Evolutionary conservation across 768 basidiomycete genomes (phyloP), one percentile per base, ranked within the genome.

Genomic region (Mycena galericulata): DNA sequence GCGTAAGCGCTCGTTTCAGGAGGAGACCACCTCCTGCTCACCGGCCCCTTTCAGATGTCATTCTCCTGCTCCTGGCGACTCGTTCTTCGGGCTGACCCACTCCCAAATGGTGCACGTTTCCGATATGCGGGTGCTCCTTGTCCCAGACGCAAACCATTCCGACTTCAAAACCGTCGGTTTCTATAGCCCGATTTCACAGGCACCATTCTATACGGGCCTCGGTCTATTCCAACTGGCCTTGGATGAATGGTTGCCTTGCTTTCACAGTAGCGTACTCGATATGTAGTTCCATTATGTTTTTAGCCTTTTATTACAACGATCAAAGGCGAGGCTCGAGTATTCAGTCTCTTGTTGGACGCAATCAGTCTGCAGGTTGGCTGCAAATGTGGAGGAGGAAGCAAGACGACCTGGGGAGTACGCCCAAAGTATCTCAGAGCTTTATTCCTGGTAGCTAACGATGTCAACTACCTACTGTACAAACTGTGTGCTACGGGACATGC

Each of bases 231-330:
- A 83, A 66, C 72, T 84, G 43, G 85, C 85, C 3, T 72, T 86
- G 50, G 85, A 86, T 60, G 81, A 83, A 64, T 86, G 86, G 85
- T 70, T 87, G 20, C 83, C 83, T 15, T 86, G 85, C 67, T 85
- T 85, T 51, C 67, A 75, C 34, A 51, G 64, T 32, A 50, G 38
- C 15, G 2, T 11, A 22, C 7, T 58, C 7, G 47, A 51, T 43
- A 30, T 58, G 47, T 55, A 15, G 50, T 43, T 38, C 50, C 26
- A 32, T 32, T 30, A 4, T 15, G 27, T 20, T n/a, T n/a, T n/a
- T n/a, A n/a, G n/a, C n/a, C n/a, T n/a, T n/a, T n/a, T n/a, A n/a
- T n/a, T n/a, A n/a, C n/a, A n/a, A n/a, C n/a, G n/a, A n/a, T n/a
- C n/a, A n/a, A n/a, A n/a, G n/a, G n/a, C n/a, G n/a, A n/a, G n/a